Base-by-base conservation (phyloP, 176 grass and related monocot species). In the Rhynchospora pubera region DNA sequence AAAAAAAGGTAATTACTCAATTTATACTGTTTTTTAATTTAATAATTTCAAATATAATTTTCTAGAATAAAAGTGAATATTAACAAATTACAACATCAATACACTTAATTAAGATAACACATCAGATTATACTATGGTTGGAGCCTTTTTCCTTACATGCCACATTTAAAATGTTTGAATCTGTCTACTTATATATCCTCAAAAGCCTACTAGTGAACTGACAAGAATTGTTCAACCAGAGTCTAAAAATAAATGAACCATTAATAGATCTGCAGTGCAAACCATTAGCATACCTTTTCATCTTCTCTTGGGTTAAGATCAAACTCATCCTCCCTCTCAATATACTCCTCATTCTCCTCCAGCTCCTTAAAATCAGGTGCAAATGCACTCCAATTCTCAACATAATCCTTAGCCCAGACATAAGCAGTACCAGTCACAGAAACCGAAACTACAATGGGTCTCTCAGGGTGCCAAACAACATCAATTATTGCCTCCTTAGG, bases 271-370 rank as follows among this genome's bases (percentile, higher is more conserved):
- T 23, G 24, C 72, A 55, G 13, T 70, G 7, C 16, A n/a, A 45
- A 70, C 6, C 32, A 76, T 67, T 57, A 55, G 0, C 21, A 53
- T 83, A 97, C 95, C 85, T 89, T 85, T 89, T 94, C 95, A 90
- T 84, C 28, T 82, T 88, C 88, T 73, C 79, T 82, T 26, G 90
- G 88, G 83, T 92, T 93, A 32, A 93, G 42, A 77, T 99, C 96
- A 61, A 99, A 99, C 57, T 99, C 96, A 84, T 95, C 96, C 74
- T 95, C 96, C 72, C 77, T 82, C 78, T 99, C 96, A 46, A 95
- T 86, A 80, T 99, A 99, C 83, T 99, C 96, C 86, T 99, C 93
- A 63, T 95, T 99, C 87, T 99, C 93, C 86, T 99, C 93, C 39
- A 95, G 85, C 85, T 98, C 96, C 61, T 93, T 85, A 11, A 99